Evolutionary conservation across 164 flowering plant genomes (phyloP), one percentile per base, ranked within the genome.

Genomic region (Warburgia ugandensis): DNA sequence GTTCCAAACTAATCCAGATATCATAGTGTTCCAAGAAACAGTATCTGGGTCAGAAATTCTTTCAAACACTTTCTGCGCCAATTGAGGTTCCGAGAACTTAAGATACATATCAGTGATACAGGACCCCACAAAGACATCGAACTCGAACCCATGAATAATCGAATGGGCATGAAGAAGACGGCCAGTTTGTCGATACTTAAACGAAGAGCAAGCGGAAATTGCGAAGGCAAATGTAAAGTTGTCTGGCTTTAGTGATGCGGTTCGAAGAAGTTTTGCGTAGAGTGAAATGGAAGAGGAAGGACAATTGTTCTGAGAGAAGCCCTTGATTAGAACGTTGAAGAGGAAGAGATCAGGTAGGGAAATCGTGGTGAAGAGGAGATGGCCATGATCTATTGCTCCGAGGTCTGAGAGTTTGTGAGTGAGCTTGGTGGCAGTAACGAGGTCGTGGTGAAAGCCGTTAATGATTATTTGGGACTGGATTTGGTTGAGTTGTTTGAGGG

Each of bases 11-110:
- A 83, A 67, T 61, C 98, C 98, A 49, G 96, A 83, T 13, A 91
- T 58, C 78, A 87, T 50, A 4, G 96, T 73, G 48, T 91, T 91
- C 81, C 88, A 91, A 56, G 78, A 54, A 41, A 83, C 84, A 0
- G 88, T 73, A 66, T 91, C 96, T 35, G 67, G 74, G 1, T 74
- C 72, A 59, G 75, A 41, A 63, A 86, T 72, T 68, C 58, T 52
- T 54, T 77, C 95, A 48, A 87, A 87, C 80, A 81, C 79, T 58
- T 77, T 85, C 29, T 38, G 39, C 1, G 96, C 95, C 13, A 14
- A n/a, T 31, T 55, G 64, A 41, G 73, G 56, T 10, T 57, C 53
- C 5, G 62, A 63, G 68, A 74, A 72, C 28, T 72, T 78, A 33
- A 76, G 64, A 41, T 81, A 91, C 29, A 76, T 52, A 29, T 71